These are phyloP conservation scores for Persicaria tinctoria DNA, from an alignment of 148 eudicot species.

Conservation along the genomic window DNA sequence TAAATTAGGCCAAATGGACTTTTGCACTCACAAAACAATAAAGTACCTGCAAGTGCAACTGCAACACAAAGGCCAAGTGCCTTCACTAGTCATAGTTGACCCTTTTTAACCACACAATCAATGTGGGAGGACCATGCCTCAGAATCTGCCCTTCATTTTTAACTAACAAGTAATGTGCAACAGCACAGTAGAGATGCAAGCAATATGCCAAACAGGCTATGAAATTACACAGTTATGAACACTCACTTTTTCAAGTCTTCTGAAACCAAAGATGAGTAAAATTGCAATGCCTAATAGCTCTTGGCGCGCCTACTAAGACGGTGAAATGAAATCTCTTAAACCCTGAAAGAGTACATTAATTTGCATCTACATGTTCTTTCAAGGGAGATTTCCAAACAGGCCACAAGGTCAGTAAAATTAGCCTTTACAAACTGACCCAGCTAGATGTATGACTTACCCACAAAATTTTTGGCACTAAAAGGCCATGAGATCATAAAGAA, in stretches of 20 bases:
- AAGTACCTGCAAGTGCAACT: no score
- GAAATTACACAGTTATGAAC: background rate
- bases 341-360: background rate
- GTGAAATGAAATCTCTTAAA: background rate
- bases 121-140: no score
- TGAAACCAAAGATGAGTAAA: background rate
- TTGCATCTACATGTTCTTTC: constrained; percentile 1
- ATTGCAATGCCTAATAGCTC: background rate
- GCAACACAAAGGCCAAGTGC: no score
- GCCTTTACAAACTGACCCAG: constrained; percentile 9
- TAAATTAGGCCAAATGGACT: no score
- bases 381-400: background rate
- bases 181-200: background rate
- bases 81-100: no score
- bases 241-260: background rate
- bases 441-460: background rate
- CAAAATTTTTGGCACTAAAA: background rate
- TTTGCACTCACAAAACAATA: no score
- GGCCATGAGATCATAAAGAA: background rate
- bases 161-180: background rate
- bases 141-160: background rate
- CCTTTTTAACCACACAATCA: no score
- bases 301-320: background rate
- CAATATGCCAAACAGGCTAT: background rate
- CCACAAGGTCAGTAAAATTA: constrained; percentile 1